Base-by-base conservation (phyloP, 768 basidiomycete genomes). In the Sistotremastrum niveocremeum region DNA sequence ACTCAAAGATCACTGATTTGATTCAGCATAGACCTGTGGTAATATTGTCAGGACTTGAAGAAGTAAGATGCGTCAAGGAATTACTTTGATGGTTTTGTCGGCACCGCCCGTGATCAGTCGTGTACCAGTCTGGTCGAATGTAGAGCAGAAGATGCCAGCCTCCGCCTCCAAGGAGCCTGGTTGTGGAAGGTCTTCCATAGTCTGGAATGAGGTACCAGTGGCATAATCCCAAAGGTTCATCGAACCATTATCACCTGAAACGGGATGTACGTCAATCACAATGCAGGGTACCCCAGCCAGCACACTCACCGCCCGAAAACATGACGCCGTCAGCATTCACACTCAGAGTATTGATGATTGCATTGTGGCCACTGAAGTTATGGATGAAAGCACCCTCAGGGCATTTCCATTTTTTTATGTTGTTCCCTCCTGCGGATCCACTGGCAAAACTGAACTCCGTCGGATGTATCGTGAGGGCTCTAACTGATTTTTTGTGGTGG, bases 381-480 rank as follows among this genome's bases (percentile, higher is more conserved):
- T 85, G 88, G 3, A 98, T 94, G 52, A 99, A 98, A 2, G 77
- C 62, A 40, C 95, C 95, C 52, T 97, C 89, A 4, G 95, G 95
- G 55, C 90, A 97, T 56, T 94, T 95, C 94, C 94, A 99, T 62
- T 98, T 98, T 60, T 99, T 99, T 68, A 99, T 97, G 62, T 98
- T 98, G 69, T 97, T 97, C 1, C 93, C 95, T n/a, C 95, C 95
- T 0, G 94, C 86, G 29, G 88, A 91, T 42, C 86, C 95, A 3
- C 83, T 84, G 2, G 91, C 95, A 57, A 99, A 99, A 33, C 84
- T 85, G 68, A 91, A 98, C 56, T 98, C 95, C 4, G 87, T 89
- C 1, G 94, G 94, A 59, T 97, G 93, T 46, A 99, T 81, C 4
- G 94, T 85, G 41, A 99, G 72, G 0, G 94, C 79, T 47, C 95